Conservation (phyloP, 2,329 filamentous ascomycete species). For the Alternaria burnsii region DNA sequence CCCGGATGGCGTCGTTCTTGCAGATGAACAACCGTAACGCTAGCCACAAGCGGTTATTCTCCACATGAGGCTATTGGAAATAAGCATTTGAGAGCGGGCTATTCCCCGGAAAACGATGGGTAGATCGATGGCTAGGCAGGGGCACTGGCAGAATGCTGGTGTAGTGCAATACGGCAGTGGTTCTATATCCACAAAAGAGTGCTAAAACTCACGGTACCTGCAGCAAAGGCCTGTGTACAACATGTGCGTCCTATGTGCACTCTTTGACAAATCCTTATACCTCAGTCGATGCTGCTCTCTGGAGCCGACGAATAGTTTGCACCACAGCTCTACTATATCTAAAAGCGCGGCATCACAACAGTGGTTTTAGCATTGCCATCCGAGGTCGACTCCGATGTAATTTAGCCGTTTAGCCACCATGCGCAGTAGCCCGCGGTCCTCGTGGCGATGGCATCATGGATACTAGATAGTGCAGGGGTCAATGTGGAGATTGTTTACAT, state of each 20-base stretch:
- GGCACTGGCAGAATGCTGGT: slow-evolving; percentile 30
- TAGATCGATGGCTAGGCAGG: slow-evolving; percentile 40
- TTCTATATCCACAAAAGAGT: background rate
- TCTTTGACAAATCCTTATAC: background rate
- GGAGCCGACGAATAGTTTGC: background rate
- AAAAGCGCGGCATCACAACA: slow-evolving; percentile 1
- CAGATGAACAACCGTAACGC: slow-evolving; percentile 23
- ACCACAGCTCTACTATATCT: background rate
- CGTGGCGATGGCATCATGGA: slow-evolving; percentile 19
- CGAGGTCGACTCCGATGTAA: slow-evolving; percentile 15
- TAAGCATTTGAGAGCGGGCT: slow-evolving; percentile 36
- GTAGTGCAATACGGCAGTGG: slow-evolving; percentile 1
- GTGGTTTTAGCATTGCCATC: slow-evolving; percentile 4
- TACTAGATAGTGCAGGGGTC: background rate
- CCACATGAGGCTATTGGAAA: slow-evolving; percentile 33
- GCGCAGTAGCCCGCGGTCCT: slow-evolving; percentile 9
- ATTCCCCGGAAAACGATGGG: slow-evolving; percentile 33
- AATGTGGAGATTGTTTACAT: background rate
- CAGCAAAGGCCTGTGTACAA: background rate
- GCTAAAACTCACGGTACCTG: background rate
- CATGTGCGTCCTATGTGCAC: background rate
- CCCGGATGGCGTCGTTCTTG: slow-evolving; percentile 32
- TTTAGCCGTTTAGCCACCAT: slow-evolving; percentile 48
- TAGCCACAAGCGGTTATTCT: slow-evolving; percentile 25
- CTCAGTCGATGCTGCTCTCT: background rate